Conservation (phyloP, 257 asterid genomes). For the Rhazya stricta region DNA sequence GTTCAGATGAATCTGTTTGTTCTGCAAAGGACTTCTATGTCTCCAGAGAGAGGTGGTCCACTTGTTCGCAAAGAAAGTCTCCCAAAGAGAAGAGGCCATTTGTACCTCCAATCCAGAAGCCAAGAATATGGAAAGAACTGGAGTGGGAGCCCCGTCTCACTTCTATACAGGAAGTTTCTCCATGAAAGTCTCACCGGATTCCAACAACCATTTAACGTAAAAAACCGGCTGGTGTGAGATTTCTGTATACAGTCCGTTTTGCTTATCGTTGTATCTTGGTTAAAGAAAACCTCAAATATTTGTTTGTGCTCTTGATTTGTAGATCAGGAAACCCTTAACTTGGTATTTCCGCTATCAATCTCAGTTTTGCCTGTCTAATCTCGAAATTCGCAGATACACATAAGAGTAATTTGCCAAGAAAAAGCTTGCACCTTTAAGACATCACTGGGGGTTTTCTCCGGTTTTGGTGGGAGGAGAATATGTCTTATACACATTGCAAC, state of each 20-base stretch:
- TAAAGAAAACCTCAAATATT: conserved; percentile 11
- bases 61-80: conserved; percentile 17
- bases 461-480: no score
- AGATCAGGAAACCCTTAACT: not conserved
- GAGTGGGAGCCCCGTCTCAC: conserved; percentile 64
- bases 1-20: conserved; percentile 39
- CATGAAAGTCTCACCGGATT: conserved; percentile 29
- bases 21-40: conserved; percentile 46
- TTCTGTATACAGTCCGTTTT: conserved; percentile 11
- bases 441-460: not conserved
- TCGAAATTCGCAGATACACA: not conserved
- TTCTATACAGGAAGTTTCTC: conserved; percentile 60
- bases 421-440: not conserved
- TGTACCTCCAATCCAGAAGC: conserved; percentile 57
- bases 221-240: conserved; percentile 20
- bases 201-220: not conserved
- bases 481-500: not conserved
- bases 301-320: not conserved
- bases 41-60: conserved; percentile 33
- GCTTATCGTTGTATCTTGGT: conserved; percentile 12
- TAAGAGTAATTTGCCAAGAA: not conserved
- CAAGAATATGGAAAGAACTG: conserved; percentile 38
- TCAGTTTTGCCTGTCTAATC: not conserved
- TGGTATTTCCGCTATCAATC: not conserved
- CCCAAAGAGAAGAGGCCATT: conserved; percentile 41